phyloP scores from a whole-genome alignment of 768 basidiomycete genomes.

The Termitomyces sp. region DNA sequence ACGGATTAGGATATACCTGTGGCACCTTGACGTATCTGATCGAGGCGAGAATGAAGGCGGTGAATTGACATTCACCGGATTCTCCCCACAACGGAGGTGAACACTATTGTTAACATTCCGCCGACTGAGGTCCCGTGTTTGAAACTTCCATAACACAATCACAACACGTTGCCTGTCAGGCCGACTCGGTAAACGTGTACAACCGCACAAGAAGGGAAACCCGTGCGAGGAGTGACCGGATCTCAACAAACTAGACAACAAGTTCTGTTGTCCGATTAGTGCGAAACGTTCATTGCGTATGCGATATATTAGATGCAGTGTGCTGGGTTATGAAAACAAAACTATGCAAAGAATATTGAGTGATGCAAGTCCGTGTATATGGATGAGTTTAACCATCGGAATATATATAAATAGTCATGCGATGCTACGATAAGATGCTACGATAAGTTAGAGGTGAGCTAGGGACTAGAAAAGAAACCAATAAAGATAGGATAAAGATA shows the following conservation, averaged over 20 bases:
- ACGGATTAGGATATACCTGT: background rate
- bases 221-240: background rate
- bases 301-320: background rate
- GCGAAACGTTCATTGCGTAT: background rate
- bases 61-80: background rate
- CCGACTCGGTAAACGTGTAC: constrained; percentile 8
- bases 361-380: background rate
- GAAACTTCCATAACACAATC: constrained; percentile 10
- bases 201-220: background rate
- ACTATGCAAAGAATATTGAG: background rate
- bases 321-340: background rate
- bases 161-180: constrained; percentile 10
- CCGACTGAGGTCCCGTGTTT: background rate
- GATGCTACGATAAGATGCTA: background rate
- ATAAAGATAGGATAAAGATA: constrained; percentile 18
- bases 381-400: background rate
- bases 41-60: background rate
- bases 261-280: background rate
- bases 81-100: constrained; percentile 2
- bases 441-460: background rate
- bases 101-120: background rate
- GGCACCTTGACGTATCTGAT: background rate
- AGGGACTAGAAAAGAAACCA: background rate
- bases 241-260: background rate
- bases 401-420: background rate